Percentiles rank a stretch among this genome's conserved stretches.
These are phyloP conservation scores for Colletotrichum godetiae DNA, from an alignment of 2,329 filamentous ascomycete species.

Conservation along the genomic window DNA sequence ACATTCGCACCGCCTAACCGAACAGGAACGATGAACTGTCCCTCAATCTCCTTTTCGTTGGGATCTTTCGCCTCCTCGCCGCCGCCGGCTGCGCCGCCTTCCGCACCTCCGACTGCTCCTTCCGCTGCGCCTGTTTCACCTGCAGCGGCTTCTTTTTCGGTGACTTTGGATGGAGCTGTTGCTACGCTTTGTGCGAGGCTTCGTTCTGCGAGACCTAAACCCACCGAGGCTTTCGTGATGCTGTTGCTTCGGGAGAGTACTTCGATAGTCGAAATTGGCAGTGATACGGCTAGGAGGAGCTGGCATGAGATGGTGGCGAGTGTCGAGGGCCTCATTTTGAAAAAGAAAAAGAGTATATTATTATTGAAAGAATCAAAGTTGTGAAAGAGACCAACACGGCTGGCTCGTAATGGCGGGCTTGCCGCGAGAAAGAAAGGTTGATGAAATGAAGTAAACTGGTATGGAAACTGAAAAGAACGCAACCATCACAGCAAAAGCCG, in stretches of 20 bases:
- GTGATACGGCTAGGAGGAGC: not conserved
- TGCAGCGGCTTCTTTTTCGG: not conserved
- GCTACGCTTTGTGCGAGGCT: not conserved
- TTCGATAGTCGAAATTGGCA: not conserved
- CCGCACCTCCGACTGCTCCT: conserved; percentile 14
- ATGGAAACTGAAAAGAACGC: not conserved
- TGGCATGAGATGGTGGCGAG: not conserved
- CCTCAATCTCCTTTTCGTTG: conserved; percentile 45
- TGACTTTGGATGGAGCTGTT: too few species aligned
- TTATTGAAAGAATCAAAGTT: not conserved
- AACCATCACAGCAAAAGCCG: not conserved
- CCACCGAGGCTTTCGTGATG: not conserved
- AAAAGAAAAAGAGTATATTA: not conserved
- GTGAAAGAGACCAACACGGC: not conserved
- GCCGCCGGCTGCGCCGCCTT: conserved; percentile 14
- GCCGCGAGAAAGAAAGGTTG: not conserved
- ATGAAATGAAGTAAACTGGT: not conserved
- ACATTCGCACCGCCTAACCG: conserved; percentile 45
- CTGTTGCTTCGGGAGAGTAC: not conserved
- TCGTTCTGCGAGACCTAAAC: not conserved
- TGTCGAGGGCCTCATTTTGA: conserved; percentile 19
- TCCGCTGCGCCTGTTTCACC: not conserved
- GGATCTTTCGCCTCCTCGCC: conserved; percentile 26
- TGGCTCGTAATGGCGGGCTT: conserved; percentile 4
- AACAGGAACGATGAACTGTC: conserved; percentile 43